Percentiles rank a stretch among this genome's conserved stretches.
These are phyloP conservation scores for Hypoxylon rickii DNA, from an alignment of 495 filamentous ascomycete species.

Conservation along the genomic window DNA sequence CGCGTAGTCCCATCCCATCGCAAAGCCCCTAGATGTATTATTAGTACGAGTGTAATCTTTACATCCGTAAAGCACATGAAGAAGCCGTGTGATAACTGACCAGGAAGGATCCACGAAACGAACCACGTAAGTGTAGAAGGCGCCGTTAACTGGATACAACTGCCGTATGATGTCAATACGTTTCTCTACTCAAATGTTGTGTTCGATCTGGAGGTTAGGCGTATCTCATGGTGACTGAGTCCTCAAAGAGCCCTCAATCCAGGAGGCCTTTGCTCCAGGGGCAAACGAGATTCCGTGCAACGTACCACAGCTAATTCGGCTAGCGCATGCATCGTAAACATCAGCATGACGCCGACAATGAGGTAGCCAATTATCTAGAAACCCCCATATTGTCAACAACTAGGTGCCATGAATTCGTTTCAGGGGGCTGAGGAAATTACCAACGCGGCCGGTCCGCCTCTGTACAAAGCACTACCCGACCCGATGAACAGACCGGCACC, in stretches of 20 bases:
- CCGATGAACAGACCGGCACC: conserved; percentile 64
- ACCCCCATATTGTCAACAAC: background rate
- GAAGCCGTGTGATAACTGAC: conserved; percentile 24
- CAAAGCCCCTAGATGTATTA: conserved; percentile 59
- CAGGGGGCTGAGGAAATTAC: conserved; percentile 29
- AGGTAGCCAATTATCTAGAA: conserved; percentile 56
- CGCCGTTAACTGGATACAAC: conserved; percentile 67
- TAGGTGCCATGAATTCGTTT: background rate
- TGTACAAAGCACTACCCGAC: conserved; percentile 52
- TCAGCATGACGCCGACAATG: conserved; percentile 51
- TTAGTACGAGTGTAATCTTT: no score
- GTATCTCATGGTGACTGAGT: no score
- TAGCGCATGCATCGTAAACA: conserved; percentile 60
- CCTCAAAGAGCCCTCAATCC: no score
- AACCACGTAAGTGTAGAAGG: conserved; percentile 63
- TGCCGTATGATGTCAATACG: no score
- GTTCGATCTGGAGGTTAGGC: no score
- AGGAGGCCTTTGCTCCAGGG: no score
- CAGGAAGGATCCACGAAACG: conserved; percentile 72
- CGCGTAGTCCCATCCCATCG: conserved; percentile 76
- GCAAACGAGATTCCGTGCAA: no score
- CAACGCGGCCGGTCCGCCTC: conserved; percentile 60
- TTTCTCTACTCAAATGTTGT: no score
- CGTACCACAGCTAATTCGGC: conserved; percentile 71
- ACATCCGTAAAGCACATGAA: no score